Evolutionary conservation across 371 early-diverging fungal species (phyloP).

Genomic region (Mucor lusitanicus): DNA sequence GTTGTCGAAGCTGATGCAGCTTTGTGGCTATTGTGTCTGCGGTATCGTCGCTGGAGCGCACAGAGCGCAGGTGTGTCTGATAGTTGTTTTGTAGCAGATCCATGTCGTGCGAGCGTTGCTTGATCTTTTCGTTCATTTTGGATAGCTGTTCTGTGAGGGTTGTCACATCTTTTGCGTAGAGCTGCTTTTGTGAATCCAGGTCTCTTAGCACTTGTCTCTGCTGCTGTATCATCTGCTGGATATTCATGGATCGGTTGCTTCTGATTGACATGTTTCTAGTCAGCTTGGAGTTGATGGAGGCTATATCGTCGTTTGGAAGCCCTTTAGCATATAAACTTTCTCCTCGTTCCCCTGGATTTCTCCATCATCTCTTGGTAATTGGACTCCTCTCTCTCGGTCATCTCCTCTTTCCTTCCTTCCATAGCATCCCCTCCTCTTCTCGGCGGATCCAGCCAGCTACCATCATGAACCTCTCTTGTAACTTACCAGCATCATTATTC

Average conservation of each 20-base stretch:
- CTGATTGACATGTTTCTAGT: conserved; percentile 10
- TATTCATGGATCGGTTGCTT: conserved; percentile 5
- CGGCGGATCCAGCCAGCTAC: neutral
- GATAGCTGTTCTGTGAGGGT: conserved; percentile 20
- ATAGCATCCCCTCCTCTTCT: too few relatives aligned
- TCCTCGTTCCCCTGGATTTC: neutral
- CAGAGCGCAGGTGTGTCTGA: conserved; percentile 27
- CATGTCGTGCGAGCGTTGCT: conserved; percentile 25
- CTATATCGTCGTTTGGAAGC: neutral
- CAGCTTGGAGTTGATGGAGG: conserved; percentile 4
- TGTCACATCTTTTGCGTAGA: conserved; percentile 15
- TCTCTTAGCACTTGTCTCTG: conserved; percentile 28
- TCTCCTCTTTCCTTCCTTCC: neutral
- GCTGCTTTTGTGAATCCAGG: conserved; percentile 23
- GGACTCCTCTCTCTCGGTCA: neutral
- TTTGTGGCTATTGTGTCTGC: conserved; percentile 24
- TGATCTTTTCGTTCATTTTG: conserved; percentile 18
- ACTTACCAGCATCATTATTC: neutral
- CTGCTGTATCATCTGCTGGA: conserved; percentile 19
- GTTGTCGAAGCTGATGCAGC: conserved; percentile 20
- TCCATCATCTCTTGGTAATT: neutral
- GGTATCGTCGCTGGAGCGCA: conserved; percentile 45
- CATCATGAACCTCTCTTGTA: neutral
- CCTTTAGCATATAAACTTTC: neutral
- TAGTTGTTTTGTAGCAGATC: conserved; percentile 30